Conservation (phyloP, 108 stramenopile genomes). For the Skeletonema potamos region DNA sequence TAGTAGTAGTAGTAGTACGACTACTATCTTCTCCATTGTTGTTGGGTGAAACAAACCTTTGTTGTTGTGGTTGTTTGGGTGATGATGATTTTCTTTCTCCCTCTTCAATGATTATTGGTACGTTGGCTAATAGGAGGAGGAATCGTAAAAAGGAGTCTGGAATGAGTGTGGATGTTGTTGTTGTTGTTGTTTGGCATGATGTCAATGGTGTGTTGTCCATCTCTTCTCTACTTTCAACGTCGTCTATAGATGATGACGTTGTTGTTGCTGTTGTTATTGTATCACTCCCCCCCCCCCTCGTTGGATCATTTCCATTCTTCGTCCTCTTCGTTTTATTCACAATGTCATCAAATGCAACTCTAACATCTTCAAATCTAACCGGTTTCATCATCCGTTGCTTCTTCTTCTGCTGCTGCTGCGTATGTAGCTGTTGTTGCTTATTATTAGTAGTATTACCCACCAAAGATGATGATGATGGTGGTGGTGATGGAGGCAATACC, state of each 20-base stretch:
- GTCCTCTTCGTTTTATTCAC: neutral
- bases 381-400: slow-evolving; percentile 4
- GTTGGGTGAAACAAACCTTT: neutral
- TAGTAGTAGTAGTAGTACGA: too few species aligned
- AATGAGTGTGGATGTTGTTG: neutral
- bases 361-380: slow-evolving; percentile 32
- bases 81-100: neutral
- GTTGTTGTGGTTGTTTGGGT: neutral
- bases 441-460: neutral
- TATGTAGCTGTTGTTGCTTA: neutral
- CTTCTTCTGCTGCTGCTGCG: neutral
- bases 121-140: slow-evolving; percentile 11
- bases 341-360: slow-evolving; percentile 23
- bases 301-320: neutral
- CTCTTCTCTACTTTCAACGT: neutral
- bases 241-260: too few species aligned
- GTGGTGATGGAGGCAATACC: slow-evolving; percentile 8
- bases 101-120: slow-evolving; percentile 28
- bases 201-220: neutral
- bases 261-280: neutral
- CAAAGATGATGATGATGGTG: neutral
- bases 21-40: too few species aligned
- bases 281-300: neutral
- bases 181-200: neutral
- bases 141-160: slow-evolving; percentile 44